phyloP scores from a whole-genome alignment of 1,139 yeast genomes.

The Geotrichum restrictum region DNA sequence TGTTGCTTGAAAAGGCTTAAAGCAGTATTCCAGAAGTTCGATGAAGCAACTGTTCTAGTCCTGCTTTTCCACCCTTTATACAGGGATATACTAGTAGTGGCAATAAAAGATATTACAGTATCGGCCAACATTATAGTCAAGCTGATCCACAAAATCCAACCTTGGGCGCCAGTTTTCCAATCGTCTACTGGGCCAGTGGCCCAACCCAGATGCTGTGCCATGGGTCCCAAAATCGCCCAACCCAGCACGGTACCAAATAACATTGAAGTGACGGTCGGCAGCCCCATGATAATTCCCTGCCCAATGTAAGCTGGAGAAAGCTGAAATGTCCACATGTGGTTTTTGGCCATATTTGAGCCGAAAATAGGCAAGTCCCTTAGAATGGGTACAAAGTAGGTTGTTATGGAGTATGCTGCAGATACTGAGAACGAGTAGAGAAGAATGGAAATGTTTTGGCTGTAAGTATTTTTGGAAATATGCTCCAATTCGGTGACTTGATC shows the following conservation, averaged over 20 bases:
- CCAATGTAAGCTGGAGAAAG: conserved; percentile 98
- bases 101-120: conserved; percentile 73
- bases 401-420: conserved; percentile 69
- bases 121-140: conserved; percentile 92
- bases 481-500: conserved; percentile 19
- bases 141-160: conserved; percentile 96
- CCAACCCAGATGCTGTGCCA: conserved; percentile 70
- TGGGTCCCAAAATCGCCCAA: conserved; percentile 85
- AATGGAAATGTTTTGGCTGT: conserved; percentile 55
- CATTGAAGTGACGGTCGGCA: conserved; percentile 89
- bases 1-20: conserved; percentile 1
- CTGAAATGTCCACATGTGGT: conserved; percentile 83
- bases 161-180: conserved; percentile 92
- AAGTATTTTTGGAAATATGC: conserved; percentile 34
- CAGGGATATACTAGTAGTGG: conserved; percentile 46
- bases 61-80: conserved; percentile 10
- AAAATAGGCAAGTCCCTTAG: conserved; percentile 69
- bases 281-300: conserved; percentile 96
- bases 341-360: conserved; percentile 58
- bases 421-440: conserved; percentile 58
- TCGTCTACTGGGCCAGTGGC: conserved; percentile 86
- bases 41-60: background rate
- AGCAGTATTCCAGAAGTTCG: background rate
- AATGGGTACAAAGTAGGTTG: conserved; percentile 69
- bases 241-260: conserved; percentile 83